A percentile compares a stretch with the other conserved stretches of the same genome.
Evolutionary conservation across 768 basidiomycete genomes (phyloP).

Genomic region (Paxillus involutus): DNA sequence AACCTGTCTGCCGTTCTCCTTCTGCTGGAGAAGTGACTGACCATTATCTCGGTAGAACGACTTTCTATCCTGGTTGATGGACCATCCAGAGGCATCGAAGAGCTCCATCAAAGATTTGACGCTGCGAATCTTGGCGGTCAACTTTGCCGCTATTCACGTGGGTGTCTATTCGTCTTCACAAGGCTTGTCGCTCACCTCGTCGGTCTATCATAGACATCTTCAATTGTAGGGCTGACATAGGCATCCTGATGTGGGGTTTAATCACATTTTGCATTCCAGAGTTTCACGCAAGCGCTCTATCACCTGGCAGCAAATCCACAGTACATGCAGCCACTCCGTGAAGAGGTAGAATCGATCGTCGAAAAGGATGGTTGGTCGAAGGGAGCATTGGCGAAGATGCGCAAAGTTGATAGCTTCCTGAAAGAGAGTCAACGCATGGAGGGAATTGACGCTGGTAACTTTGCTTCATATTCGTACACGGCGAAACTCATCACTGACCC

Average conservation of each 20-base stretch:
- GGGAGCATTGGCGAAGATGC: conserved; percentile 23
- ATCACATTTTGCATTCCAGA: conserved; percentile 13
- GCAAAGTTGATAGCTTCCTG: conserved; percentile 39
- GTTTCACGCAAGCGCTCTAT: conserved; percentile 33
- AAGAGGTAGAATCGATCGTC: conserved; percentile 34
- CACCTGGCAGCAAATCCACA: conserved; percentile 35
- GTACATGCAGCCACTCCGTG: conserved; percentile 33
- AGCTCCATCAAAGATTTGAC: conserved; percentile 23
- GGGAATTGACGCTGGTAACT: conserved; percentile 25
- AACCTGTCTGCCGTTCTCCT: conserved; percentile 24
- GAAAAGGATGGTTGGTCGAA: conserved; percentile 25
- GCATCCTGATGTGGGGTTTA: not conserved
- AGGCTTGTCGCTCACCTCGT: not conserved
- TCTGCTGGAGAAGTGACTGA: not conserved
- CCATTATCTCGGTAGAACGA: conserved; percentile 9
- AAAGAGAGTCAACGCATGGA: conserved; percentile 33
- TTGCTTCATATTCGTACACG: not conserved
- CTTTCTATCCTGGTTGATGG: conserved; percentile 24
- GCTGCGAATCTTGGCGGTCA: conserved; percentile 5
- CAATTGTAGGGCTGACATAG: conserved; percentile 1
- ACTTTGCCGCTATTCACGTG: conserved; percentile 22
- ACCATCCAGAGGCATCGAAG: not conserved
- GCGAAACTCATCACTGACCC: not conserved
- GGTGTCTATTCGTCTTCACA: not conserved
- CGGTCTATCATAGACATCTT: conserved; percentile 15